Evolutionary conservation across 2,329 filamentous ascomycete species (phyloP).

Genomic region (Alternaria gaisen): DNA sequence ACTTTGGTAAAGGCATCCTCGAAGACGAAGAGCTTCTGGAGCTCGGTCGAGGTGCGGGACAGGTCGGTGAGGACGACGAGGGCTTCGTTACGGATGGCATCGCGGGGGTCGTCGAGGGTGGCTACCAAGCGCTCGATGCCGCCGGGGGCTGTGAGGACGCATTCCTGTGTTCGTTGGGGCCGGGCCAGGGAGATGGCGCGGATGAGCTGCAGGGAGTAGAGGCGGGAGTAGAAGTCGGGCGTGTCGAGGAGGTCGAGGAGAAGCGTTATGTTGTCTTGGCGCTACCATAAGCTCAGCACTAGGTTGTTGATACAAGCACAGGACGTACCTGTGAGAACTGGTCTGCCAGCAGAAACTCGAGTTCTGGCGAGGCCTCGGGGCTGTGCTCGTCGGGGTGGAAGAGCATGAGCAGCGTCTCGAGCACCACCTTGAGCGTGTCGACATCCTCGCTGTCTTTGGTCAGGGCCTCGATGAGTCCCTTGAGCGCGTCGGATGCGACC

Average conservation of each 20-base stretch:
- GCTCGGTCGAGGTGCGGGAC: slow-evolving; percentile 83
- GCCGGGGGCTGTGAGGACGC: slow-evolving; percentile 85
- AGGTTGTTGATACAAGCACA: slow-evolving; percentile 19
- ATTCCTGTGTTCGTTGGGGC: slow-evolving; percentile 92
- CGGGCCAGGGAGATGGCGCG: slow-evolving; percentile 84
- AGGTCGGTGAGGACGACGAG: slow-evolving; percentile 87
- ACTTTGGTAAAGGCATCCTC: slow-evolving; percentile 91
- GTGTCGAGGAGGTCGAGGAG: slow-evolving; percentile 89
- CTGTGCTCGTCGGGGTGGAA: slow-evolving; percentile 75
- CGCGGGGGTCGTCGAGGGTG: slow-evolving; percentile 82
- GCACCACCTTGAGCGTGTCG: slow-evolving; percentile 91
- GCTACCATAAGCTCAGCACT: slow-evolving; percentile 67
- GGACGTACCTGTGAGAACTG: slow-evolving; percentile 86
- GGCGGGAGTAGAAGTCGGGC: slow-evolving; percentile 85
- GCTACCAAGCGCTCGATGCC: slow-evolving; percentile 88
- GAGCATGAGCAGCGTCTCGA: slow-evolving; percentile 94
- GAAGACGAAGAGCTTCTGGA: slow-evolving; percentile 95
- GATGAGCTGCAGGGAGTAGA: slow-evolving; percentile 91
- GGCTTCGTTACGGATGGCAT: slow-evolving; percentile 84
- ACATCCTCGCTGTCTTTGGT: slow-evolving; percentile 91
- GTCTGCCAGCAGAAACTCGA: slow-evolving; percentile 93
- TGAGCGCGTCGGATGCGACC: slow-evolving; percentile 90
- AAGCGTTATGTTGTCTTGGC: slow-evolving; percentile 93
- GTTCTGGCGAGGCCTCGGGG: slow-evolving; percentile 93
- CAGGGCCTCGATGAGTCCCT: slow-evolving; percentile 85